Base-by-base conservation (phyloP, 495 filamentous ascomycete genomes). In the Podospora anserina region DNA sequence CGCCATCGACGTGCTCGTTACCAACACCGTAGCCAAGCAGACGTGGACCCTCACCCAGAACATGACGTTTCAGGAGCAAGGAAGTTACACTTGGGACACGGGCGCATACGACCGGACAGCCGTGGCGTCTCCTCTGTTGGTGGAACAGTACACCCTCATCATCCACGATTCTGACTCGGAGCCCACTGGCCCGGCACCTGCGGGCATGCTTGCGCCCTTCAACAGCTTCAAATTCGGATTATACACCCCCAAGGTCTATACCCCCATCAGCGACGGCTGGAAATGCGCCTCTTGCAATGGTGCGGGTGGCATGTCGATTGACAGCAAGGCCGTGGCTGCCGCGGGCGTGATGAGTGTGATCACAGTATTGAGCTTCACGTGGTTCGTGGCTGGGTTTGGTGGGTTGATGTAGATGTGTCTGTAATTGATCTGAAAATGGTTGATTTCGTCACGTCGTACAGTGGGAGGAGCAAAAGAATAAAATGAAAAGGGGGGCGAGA, bases 321-420 rank as follows among this genome's bases (percentile, higher is more conserved):
- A 94, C 58, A 80, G 81, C 55, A 84, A 88, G 67, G 89, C 89
- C 3, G 71, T 98, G 7, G 88, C 89, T 59, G 90, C 92, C 68
- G 84, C 90, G 64, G 65, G 94, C 59, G 86, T 87, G 63, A 96
- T 96, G 91, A 87, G 85, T 56, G 69, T 85, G 20, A 80, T 95
- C 59, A 97, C 93, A 7, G 80, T 97, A 15, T 69, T 91, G 30
- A 92, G 92, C 59, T 96, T 97, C 76, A 91, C 91, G 63, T 97
- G 92, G 91, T 97, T 97, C 71, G 89, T 92, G 57, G 85, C 85
- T 56, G 91, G 86, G 13, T 82, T 89, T 64, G 90, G 86, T 30
- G 78, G 67, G 65, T 75, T 89, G 61, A 83, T 89, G 58, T 74
- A 70, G 49, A 20, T 26, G 9, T 49, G 39, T 2, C 39, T 49